These are phyloP conservation scores for Lichenothelia convexa DNA, from an alignment of 495 filamentous ascomycete genomes.

Conservation along the genomic window DNA sequence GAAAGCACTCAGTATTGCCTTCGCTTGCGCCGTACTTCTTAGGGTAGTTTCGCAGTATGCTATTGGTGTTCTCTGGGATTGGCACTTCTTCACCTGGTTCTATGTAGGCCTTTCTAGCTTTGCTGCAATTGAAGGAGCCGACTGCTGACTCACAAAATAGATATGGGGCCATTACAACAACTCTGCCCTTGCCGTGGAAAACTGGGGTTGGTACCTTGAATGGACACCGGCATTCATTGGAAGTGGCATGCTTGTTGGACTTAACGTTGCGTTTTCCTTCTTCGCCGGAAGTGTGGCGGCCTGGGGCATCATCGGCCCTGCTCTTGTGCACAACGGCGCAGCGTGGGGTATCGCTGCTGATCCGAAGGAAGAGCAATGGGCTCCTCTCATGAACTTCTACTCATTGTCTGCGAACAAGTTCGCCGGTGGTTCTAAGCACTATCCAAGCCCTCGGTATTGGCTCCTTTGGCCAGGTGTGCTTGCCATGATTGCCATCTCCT, in stretches of 20 bases:
- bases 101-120: too few species aligned
- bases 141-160: too few species aligned
- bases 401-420: slow-evolving; percentile 30
- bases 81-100: slow-evolving; percentile 25
- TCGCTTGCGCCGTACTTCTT: slow-evolving; percentile 29
- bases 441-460: slow-evolving; percentile 45
- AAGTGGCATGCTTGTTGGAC: slow-evolving; percentile 44
- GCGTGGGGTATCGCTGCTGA: slow-evolving; percentile 23
- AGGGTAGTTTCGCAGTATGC: slow-evolving; percentile 43
- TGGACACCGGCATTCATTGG: slow-evolving; percentile 52
- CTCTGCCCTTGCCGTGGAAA: slow-evolving; percentile 38
- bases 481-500: slow-evolving; percentile 41
- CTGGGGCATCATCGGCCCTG: slow-evolving; percentile 48
- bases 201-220: slow-evolving; percentile 47
- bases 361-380: slow-evolving; percentile 31
- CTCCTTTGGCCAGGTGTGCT: slow-evolving; percentile 49
- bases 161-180: slow-evolving; percentile 4
- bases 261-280: slow-evolving; percentile 46
- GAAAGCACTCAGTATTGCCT: slow-evolving; percentile 34
- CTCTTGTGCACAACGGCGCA: slow-evolving; percentile 37
- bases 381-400: slow-evolving; percentile 28
- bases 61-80: slow-evolving; percentile 36
- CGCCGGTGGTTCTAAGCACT: slow-evolving; percentile 17
- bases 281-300: slow-evolving; percentile 39
- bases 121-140: too few species aligned